Evolutionary conservation across 495 filamentous ascomycete species (phyloP).

Genomic region (Penicillium parvum): DNA sequence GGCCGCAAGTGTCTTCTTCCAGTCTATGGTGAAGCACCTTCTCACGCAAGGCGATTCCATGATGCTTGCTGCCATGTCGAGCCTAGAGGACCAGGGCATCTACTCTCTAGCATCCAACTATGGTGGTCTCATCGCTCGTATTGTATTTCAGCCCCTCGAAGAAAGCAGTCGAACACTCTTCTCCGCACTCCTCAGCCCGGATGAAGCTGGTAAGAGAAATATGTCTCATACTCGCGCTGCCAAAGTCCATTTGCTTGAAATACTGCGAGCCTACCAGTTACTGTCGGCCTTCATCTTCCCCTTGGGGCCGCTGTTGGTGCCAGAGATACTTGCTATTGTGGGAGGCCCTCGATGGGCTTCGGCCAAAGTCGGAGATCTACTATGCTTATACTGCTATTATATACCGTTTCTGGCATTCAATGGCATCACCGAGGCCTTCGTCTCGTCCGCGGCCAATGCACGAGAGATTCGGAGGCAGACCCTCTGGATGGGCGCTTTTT

Average conservation of each 20-base stretch:
- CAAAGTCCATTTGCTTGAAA: constrained; percentile 31
- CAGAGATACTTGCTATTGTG: constrained; percentile 63
- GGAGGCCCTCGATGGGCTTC: constrained; percentile 69
- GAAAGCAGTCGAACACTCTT: constrained; percentile 87
- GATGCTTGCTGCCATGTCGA: constrained; percentile 71
- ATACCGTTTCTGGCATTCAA: constrained; percentile 91
- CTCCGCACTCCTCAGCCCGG: constrained; percentile 54
- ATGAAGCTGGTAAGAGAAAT: constrained; percentile 15
- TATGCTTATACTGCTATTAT: constrained; percentile 82
- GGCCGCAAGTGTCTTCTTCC: constrained; percentile 74
- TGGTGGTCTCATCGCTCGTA: constrained; percentile 80
- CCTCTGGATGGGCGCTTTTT: constrained; percentile 76
- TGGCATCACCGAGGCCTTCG: constrained; percentile 88
- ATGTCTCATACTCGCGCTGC: constrained; percentile 20
- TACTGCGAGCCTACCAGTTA: constrained; percentile 47
- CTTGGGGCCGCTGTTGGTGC: constrained; percentile 68
- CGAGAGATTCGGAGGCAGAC: constrained; percentile 69
- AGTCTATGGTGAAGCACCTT: constrained; percentile 83
- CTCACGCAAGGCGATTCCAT: constrained; percentile 92
- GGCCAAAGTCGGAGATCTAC: constrained; percentile 58
- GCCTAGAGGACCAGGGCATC: constrained; percentile 77
- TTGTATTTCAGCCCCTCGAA: constrained; percentile 93
- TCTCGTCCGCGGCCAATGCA: constrained; percentile 73
- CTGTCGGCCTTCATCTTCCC: constrained; percentile 61
- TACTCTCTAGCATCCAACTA: constrained; percentile 95